A percentile compares a stretch with the other conserved stretches of the same genome.
These are phyloP conservation scores for Phialophora tarda DNA, from an alignment of 2,329 filamentous ascomycete genomes.

Conservation along the genomic window DNA sequence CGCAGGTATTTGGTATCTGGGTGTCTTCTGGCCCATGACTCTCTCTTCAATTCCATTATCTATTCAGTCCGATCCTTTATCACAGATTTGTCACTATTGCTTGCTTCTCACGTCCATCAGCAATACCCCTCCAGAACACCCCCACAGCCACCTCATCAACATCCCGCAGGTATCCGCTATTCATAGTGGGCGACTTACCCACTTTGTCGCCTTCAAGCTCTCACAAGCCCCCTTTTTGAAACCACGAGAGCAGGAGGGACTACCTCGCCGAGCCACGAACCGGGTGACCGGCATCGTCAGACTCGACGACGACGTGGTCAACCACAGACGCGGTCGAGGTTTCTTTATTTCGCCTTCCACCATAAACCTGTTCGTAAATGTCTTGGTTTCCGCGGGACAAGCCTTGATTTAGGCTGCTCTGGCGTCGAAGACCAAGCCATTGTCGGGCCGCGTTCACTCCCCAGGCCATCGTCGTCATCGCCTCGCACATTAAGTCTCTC, in stretches of 20 bases:
- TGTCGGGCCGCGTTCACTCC: neutral
- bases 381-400: neutral
- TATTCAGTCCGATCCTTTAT: neutral
- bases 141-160: slow-evolving; percentile 21
- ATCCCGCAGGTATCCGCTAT: slow-evolving; percentile 13
- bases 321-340: neutral
- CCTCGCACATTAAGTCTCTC: neutral
- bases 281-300: neutral
- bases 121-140: slow-evolving; percentile 4
- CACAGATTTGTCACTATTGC: slow-evolving; percentile 7
- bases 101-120: slow-evolving; percentile 6
- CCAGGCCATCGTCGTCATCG: neutral
- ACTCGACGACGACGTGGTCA: neutral
- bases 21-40: neutral
- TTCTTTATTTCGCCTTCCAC: neutral
- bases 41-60: neutral
- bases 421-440: neutral
- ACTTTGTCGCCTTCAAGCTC: slow-evolving; percentile 10
- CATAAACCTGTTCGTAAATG: neutral
- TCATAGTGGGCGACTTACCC: slow-evolving; percentile 1
- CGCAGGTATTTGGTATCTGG: neutral
- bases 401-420: neutral
- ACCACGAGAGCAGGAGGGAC: neutral
- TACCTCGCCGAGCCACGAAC: neutral
- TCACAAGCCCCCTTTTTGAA: neutral